Base-by-base conservation (phyloP, 768 basidiomycete genomes). In the Podaxis sp. region DNA sequence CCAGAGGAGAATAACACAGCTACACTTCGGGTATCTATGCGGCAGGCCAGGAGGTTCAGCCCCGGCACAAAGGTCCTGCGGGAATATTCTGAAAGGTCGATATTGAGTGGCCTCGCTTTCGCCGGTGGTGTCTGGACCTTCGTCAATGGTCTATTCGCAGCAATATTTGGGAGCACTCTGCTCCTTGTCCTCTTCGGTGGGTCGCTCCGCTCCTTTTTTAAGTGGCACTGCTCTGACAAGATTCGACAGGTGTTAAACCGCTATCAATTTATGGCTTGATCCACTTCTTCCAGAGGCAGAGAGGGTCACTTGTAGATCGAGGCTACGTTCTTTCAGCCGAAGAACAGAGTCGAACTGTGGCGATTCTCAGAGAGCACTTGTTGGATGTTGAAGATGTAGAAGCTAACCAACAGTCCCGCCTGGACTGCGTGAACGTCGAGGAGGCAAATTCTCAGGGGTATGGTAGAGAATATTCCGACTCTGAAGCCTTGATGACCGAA, bases 61-160 rank as follows among this genome's bases (percentile, higher is more conserved):
- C 25, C 25, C 2, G 25, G 25, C 25, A 25, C 25, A 25, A 25
- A 25, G 25, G 25, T 25, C 25, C 25, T 25, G 25, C 49, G 58
- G 27, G 60, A 65, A 13, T 62, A 57, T 33, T 46, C 27, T 15
- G 57, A 63, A n/a, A 57, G 55, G 5, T 52, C 56, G 3, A 52
- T 59, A n/a, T 27, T 65, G 8, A 63, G 55, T 25, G 65, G 65
- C 15, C 37, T 63, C 6, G 33, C 65, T 2, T 15, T 43, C 0
- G 24, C 60, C 11, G 65, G 62, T 19, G 57, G 53, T 51, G 33
- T 64, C n/a, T 66, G 65, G 62, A 55, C 65, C 15, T 57, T 66
- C 38, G 2, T 66, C 3, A 55, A 40, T 25, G 62, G 57, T 52
- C 24, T 55, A 7, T 63, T 66, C 53, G 57, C 49, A 43, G 22